Evolutionary conservation across 345 rosid species (phyloP).

Genomic region (Carallia pectinifolia): DNA sequence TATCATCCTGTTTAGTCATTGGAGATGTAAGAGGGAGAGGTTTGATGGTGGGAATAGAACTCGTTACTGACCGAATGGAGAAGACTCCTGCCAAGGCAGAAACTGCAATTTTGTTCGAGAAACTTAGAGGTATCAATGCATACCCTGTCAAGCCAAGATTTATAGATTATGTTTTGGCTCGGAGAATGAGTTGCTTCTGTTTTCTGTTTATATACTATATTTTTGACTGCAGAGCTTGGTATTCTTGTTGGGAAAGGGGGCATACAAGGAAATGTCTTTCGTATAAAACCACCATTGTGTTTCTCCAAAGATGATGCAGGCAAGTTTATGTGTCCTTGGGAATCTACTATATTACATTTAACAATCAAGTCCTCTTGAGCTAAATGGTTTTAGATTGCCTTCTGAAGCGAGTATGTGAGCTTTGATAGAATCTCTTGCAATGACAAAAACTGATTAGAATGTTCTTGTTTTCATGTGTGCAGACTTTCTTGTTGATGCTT

Average conservation of each 20-base stretch:
- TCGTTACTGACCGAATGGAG: conserved; percentile 70
- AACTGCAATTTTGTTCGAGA: conserved; percentile 71
- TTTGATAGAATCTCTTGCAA: neutral
- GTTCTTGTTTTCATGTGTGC: neutral
- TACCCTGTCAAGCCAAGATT: conserved; percentile 3
- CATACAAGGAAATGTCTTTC: conserved; percentile 79
- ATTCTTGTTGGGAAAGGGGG: conserved; percentile 91
- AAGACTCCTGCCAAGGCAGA: conserved; percentile 91
- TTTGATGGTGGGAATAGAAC: conserved; percentile 80
- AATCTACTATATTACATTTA: neutral
- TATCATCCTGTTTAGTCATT: conserved; percentile 48
- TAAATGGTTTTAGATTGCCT: neutral
- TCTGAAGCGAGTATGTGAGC: neutral
- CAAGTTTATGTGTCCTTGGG: conserved; percentile 17
- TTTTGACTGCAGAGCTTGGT: conserved; percentile 58
- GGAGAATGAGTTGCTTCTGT: neutral
- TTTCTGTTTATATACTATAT: neutral
- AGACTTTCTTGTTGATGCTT: conserved; percentile 66
- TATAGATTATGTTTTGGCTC: neutral
- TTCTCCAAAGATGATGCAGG: conserved; percentile 92
- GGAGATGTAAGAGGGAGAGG: conserved; percentile 97
- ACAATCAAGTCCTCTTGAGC: neutral
- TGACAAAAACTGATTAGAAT: neutral
- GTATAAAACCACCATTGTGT: conserved; percentile 95
- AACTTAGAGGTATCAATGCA: conserved; percentile 59